Evolutionary conservation across 306 rosid genomes (phyloP).

Genomic region (Gastrolobium villosum): DNA sequence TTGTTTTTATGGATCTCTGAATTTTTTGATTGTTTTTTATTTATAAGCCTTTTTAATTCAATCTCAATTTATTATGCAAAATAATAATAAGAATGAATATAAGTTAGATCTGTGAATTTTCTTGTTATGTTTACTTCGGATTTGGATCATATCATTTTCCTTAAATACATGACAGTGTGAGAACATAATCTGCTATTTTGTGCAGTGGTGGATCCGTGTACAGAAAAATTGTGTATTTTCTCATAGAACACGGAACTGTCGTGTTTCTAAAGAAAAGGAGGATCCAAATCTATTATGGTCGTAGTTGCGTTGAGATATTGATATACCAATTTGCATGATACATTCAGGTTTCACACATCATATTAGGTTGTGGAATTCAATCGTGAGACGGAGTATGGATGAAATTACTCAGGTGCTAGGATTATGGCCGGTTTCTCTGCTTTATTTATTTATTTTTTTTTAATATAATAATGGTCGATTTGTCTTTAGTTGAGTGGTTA

Average conservation of each 20-base stretch:
- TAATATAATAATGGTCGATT: conserved; percentile 34
- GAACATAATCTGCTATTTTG: background rate
- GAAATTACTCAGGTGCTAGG: conserved; percentile 18
- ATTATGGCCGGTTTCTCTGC: conserved; percentile 13
- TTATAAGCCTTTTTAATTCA: background rate
- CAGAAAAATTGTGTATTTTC: conserved; percentile 3
- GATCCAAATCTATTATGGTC: background rate
- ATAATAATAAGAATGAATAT: background rate
- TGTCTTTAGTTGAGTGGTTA: conserved; percentile 54
- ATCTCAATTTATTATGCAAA: too few relatives aligned
- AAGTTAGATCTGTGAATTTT: conserved; percentile 5
- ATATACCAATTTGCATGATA: conserved; percentile 13
- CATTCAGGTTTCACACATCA: conserved; percentile 3
- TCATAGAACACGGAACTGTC: background rate
- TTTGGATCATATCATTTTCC: background rate
- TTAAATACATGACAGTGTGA: background rate
- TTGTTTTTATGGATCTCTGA: background rate
- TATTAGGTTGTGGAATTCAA: conserved; percentile 27
- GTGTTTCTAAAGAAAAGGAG: conserved; percentile 4
- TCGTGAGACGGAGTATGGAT: conserved; percentile 14
- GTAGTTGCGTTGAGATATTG: conserved; percentile 16
- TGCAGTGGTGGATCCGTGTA: conserved; percentile 25
- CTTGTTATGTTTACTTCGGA: background rate
- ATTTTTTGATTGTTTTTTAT: conserved; percentile 15
- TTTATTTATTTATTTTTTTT: background rate